Base-by-base conservation (phyloP, 345 rosid genomes). In the Rhizophora apiculata region DNA sequence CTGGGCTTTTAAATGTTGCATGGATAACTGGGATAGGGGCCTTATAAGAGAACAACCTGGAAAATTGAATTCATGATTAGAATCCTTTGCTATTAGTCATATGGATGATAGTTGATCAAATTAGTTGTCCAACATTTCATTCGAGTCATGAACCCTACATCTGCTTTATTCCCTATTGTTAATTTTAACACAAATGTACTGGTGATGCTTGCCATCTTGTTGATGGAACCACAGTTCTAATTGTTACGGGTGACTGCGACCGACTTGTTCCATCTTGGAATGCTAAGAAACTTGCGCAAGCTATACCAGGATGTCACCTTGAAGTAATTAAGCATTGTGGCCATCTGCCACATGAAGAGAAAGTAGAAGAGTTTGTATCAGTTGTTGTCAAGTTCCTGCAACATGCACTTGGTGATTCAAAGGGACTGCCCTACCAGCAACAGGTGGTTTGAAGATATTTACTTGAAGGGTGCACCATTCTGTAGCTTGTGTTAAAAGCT, bases 211-310 rank as follows among this genome's bases (percentile, higher is more conserved):
- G 63, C 67, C 24, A 4, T 65, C 70, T 59, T 63, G 27, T 2
- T 36, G 9, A 63, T 56, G 68, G 55, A 60, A 49, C 15, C 55
- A 2, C 77, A 89, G 93, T 94, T 81, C 78, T 91, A 64, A 85
- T 94, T 24, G 60, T 94, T 72, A 87, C 97, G 0, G 97, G 98
- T 0, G 96, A 94, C 65, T 77, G 80, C 49, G 98, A 91, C 75
- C 85, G 93, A 62, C 78, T 94, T 20, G 96, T 91, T 60, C 97
- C 98, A 26, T 72, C 96, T 30, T 91, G 98, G 97, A 94, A 91
- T 77, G 92, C 96, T 5, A 74, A 85, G 85, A 80, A 85, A 76
- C 86, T 93, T 66, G 68, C 92, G 26, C 72, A 58, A 71, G 96
- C 88, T 51, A 88, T 91, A 63, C 93, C 97, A 6, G 88, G 89